Evolutionary conservation across 371 early-diverging fungal species (phyloP), one percentile per base, ranked within the genome.

Genomic region (Nematocida minor): DNA sequence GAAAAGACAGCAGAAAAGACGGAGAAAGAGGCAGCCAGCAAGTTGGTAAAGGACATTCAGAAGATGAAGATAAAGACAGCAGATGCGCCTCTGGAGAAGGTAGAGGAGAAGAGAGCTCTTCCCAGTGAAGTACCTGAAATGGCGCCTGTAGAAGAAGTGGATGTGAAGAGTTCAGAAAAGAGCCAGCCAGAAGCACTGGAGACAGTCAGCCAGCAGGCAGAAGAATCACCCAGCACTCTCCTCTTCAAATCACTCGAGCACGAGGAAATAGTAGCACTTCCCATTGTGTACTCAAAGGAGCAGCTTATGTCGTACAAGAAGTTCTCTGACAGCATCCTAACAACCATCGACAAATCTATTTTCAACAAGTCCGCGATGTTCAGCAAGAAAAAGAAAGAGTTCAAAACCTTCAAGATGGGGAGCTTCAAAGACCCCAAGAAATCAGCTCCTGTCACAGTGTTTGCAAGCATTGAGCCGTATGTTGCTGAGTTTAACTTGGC

Each of bases 401-500:
- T 74, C 40, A 74, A 66, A 20, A 16, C 46, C 4, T 29, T 70
- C 36, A 44, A 47, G 57, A 22, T 48, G 22, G 18, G 64, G 16
- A 29, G 16, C 1, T 60, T 60, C 31, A 31, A 38, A 16, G 22
- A 42, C 6, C 27, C 36, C 0, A 64, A 48, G 54, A 74, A 63
- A 42, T 1, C 22, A 20, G 49, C 77, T 18, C 47, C 60, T 14
- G 47, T 60, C n/a, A 22, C 57, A 6, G 55, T 64, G 16, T 74
- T 74, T 48, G 47, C 41, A 16, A 34, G n/a, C 6, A 66, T 74
- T 36, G 63, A 63, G 53, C 32, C 27, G 29, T 48, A 74, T 54
- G 31, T 64, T 18, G 63, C 77, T 16, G 54, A 74, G 22, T 74
- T 74, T 27, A 74, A 74, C 31, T 22, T 64, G 4, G 47, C 63